phyloP scores from a whole-genome alignment of 371 early-diverging fungal species.

The Chytridiales sp. region DNA sequence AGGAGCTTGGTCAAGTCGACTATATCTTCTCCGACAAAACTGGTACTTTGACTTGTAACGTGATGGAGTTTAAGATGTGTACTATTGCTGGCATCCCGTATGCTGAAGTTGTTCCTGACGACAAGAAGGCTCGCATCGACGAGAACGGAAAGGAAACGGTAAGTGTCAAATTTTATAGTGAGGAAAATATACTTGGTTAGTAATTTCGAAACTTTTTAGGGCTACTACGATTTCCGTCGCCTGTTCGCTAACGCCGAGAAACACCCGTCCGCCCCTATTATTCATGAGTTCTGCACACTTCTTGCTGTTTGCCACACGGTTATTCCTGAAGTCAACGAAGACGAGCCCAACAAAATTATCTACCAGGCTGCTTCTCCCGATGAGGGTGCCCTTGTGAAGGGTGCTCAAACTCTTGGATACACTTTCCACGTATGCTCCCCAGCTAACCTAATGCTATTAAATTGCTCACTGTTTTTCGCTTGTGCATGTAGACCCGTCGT shows the following conservation, averaged over 20 bases:
- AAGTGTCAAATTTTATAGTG: conserved; percentile 1
- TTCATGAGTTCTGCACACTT: conserved; percentile 73
- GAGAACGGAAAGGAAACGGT: conserved; percentile 38
- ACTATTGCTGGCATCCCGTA: conserved; percentile 71
- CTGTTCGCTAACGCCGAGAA: conserved; percentile 29
- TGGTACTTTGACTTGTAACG: conserved; percentile 93
- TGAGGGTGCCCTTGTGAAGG: conserved; percentile 88
- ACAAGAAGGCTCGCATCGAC: conserved; percentile 43
- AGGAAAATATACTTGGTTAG: neutral
- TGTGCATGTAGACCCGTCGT: conserved; percentile 66
- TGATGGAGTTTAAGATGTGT: conserved; percentile 81
- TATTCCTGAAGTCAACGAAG: conserved; percentile 81
- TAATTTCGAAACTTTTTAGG: conserved; percentile 17
- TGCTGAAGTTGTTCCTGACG: conserved; percentile 55
- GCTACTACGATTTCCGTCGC: conserved; percentile 38
- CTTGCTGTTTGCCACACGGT: conserved; percentile 96
- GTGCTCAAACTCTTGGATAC: conserved; percentile 81
- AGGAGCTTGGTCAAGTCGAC: conserved; percentile 92
- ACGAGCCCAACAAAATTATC: conserved; percentile 54
- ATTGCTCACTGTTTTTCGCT: conserved; percentile 30
- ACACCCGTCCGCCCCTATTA: conserved; percentile 30
- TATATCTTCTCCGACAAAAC: conserved; percentile 98
- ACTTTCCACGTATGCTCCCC: conserved; percentile 65
- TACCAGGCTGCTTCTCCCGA: conserved; percentile 94
- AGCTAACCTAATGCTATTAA: conserved; percentile 10